phyloP scores from a whole-genome alignment of 352 stramenopile genomes.

The Pythium aphanidermatum region DNA sequence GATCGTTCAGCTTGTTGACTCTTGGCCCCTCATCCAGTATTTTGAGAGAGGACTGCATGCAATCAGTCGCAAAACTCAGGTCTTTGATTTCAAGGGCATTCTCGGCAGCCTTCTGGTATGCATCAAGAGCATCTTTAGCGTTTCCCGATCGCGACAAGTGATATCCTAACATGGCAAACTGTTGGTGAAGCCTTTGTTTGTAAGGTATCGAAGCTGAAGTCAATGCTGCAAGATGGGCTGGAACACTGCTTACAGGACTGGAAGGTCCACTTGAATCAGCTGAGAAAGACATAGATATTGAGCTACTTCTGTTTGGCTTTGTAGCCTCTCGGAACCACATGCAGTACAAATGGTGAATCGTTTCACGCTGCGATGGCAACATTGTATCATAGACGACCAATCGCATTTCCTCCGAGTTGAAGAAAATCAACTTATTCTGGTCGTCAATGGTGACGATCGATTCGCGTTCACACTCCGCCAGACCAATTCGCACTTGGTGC shows the following conservation, averaged over 20 bases:
- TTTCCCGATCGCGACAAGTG: constrained; percentile 56
- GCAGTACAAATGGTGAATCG: constrained; percentile 57
- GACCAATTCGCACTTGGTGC: constrained; percentile 34
- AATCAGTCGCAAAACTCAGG: constrained; percentile 60
- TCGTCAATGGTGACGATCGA: constrained; percentile 43
- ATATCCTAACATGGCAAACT: constrained; percentile 58
- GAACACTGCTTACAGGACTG: background rate
- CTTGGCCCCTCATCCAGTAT: constrained; percentile 45
- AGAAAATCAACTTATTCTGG: constrained; percentile 51
- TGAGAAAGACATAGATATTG: constrained; percentile 1
- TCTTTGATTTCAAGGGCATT: constrained; percentile 49
- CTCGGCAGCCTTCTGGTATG: constrained; percentile 55
- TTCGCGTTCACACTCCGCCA: constrained; percentile 24
- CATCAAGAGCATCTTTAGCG: constrained; percentile 43
- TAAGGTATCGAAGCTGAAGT: background rate
- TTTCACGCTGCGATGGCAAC: constrained; percentile 56
- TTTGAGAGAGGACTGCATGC: constrained; percentile 69
- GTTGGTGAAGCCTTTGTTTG: constrained; percentile 29
- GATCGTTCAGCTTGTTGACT: constrained; percentile 37
- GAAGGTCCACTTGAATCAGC: background rate
- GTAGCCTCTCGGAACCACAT: constrained; percentile 42
- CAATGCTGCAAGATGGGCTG: too few relatives aligned
- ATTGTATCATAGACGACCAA: constrained; percentile 62
- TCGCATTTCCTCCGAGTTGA: constrained; percentile 62
- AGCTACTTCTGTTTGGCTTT: constrained; percentile 7